Evolutionary conservation across 306 rosid species (phyloP), one percentile per base, ranked within the genome.

Genomic region (Vachellia collinsii): DNA sequence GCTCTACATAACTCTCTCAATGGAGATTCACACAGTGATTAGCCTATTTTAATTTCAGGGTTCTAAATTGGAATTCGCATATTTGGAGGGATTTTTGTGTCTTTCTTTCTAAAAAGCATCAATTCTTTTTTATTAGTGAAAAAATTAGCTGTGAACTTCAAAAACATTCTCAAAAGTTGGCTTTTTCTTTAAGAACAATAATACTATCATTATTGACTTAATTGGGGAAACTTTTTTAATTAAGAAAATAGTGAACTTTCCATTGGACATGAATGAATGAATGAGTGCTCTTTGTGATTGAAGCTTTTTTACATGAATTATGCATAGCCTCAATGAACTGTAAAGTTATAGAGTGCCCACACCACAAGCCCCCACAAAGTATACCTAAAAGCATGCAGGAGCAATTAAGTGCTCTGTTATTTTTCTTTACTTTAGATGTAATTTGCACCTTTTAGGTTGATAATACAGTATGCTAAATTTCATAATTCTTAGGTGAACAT

Each of bases 261-360:
- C 42, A 41, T 53, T 65, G 65, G 51, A 53, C 43, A 69, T 29
- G 34, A 76, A 19, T 75, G 34, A 29, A 79, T 79, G 44, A 78
- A 76, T 77, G 78, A 58, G 23, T 71, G 23, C 51, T 61, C 19
- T 67, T 34, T 59, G 66, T 70, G 46, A 48, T 43, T 67, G 46
- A 36, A 73, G 34, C 74, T 76, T n/a, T 67, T 79, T 79, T 74
- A 82, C 85, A 62, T 84, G 90, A 83, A 77, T 77, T 65, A 1
- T 42, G 44, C 75, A 39, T 14, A 63, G 47, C 29, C 34, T 29
- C 34, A 29, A 29, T 2, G n/a, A n/a, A n/a, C n/a, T n/a, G n/a
- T n/a, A n/a, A n/a, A n/a, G n/a, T n/a, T n/a, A n/a, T n/a, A n/a
- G n/a, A n/a, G n/a, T n/a, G n/a, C n/a, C n/a, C n/a, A n/a, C n/a